Evolutionary conservation across 768 basidiomycete genomes (phyloP).

Genomic region (Auriscalpium microsporum): DNA sequence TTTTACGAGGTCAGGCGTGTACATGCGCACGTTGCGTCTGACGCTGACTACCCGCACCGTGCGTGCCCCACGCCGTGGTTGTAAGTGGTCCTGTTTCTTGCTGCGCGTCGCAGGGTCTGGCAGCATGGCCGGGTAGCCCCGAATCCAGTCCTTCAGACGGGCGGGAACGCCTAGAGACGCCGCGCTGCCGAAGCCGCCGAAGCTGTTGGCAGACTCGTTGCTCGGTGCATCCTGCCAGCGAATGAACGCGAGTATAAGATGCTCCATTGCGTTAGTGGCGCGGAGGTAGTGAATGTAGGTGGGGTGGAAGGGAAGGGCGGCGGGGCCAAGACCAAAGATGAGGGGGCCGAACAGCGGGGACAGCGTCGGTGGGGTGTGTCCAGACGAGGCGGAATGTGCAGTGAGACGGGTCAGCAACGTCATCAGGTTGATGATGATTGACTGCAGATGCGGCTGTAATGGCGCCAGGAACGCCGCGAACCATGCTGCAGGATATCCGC

Average conservation of each 20-base stretch:
- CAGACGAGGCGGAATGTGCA: constrained; percentile 76
- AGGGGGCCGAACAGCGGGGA: constrained; percentile 86
- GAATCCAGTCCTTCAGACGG: constrained; percentile 86
- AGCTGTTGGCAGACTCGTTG: constrained; percentile 20
- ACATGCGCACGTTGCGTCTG: constrained; percentile 77
- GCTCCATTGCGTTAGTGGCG: constrained; percentile 82
- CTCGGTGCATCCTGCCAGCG: constrained; percentile 60
- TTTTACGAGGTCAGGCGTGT: constrained; percentile 78
- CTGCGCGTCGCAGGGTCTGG: constrained; percentile 37
- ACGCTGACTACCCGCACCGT: constrained; percentile 73
- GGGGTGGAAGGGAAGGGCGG: constrained; percentile 42
- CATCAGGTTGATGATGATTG: constrained; percentile 61
- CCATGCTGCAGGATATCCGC: constrained; percentile 61
- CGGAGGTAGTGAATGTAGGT: constrained; percentile 70
- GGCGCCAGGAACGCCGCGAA: constrained; percentile 60
- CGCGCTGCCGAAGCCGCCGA: constrained; percentile 40
- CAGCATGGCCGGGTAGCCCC: constrained; percentile 79
- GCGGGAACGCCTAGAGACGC: constrained; percentile 62
- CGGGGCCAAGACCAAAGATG: constrained; percentile 69
- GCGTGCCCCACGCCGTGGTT: constrained; percentile 67
- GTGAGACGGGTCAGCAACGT: constrained; percentile 76
- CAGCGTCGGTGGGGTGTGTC: constrained; percentile 85
- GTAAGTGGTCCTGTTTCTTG: constrained; percentile 41
- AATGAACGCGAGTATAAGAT: constrained; percentile 85
- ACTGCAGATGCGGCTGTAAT: constrained; percentile 44